Base-by-base conservation (phyloP, 208 protist species). In the Trypanosoma scelopori region DNA sequence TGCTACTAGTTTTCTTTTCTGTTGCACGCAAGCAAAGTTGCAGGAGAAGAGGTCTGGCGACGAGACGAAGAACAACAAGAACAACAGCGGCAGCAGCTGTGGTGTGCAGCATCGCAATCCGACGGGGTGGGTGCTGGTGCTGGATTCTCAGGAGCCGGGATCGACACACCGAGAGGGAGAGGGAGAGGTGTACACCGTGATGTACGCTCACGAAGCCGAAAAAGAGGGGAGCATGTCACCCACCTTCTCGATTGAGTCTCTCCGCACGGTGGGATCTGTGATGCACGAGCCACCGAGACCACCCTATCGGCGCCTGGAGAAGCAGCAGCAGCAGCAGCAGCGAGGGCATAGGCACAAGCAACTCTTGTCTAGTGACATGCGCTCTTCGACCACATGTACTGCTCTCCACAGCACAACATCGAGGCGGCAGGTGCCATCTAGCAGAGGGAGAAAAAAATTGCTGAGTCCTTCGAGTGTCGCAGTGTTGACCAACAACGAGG, bases 261-360 rank as follows among this genome's bases (percentile, higher is more conserved):
- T 57, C 20, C 60, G 59, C 3, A 74, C 69, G 1, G 69, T 74
- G 18, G 45, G 69, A 11, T 48, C 35, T 0, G 53, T 74, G 23
- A 74, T 74, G 69, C 42, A 63, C 45, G 69, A 67, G 13, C 30
- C 69, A 9, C 53, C 43, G 2, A 53, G 20, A 22, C 69, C 59
- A 13, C 9, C 52, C 1, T 68, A 66, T 45, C 51, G 61, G 15
- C 20, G 32, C 23, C 7, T 67, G 27, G 27, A 52, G 41, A 11
- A 5, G 30, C 59, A 39, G 32, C 32, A 18, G 16, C 39, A 42
- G 16, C 57, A 49, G 39, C 30, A 15, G 46, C 18, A 11, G 30
- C 57, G 18, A n/a, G 25, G 12, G 48, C n/a, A n/a, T n/a, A n/a
- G n/a, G n/a, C n/a, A n/a, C n/a, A n/a, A n/a, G n/a, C 16, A 3